Base-by-base conservation (phyloP, 768 basidiomycete species). In the Xanthoconium stramineum region DNA sequence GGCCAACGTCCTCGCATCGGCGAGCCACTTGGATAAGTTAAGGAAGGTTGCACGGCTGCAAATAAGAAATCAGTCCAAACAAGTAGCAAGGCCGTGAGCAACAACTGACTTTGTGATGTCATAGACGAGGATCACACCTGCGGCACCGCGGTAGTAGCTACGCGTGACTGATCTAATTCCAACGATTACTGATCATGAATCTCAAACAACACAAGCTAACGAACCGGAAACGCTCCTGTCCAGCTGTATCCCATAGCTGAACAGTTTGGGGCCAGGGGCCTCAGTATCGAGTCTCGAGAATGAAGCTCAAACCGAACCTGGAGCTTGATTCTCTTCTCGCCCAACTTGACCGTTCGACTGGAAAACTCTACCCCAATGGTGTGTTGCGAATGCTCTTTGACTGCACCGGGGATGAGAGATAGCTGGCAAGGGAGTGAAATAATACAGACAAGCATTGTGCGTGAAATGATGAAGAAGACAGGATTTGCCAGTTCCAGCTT, bases 321-420 rank as follows among this genome's bases (percentile, higher is more conserved):
- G 38, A 98, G 81, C 72, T 97, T 98, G 62, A 97, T 93, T 61
- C 89, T 83, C 75, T 94, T 92, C 78, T 97, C 94, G 50, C 91
- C 95, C 24, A 98, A 80, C 65, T 88, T 89, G 57, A 99, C 84
- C 0, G 94, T 94, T 62, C 94, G 80, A 69, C 94, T 96, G 17
- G 94, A 94, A 70, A 99, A 98, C 69, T 98, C 97, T 30, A 99
- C 97, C 11, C 96, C 97, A 56, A 99, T 98, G 14, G 97, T 98
- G 72, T 98, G 97, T 74, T 95, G 91, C 6, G 94, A 94, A 73
- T 96, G 89, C 62, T 92, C 88, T 75, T 94, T 96, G 81, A 95
- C 94, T 97, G 65, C n/a, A 50, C 9, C 29, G 52, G 45, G 49
- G n/a, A 38, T 67, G 7, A 65, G 55, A 48, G 15, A 40, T 17